Conservation (phyloP, 2,329 filamentous ascomycete species). For the Peltaster fructicola region DNA sequence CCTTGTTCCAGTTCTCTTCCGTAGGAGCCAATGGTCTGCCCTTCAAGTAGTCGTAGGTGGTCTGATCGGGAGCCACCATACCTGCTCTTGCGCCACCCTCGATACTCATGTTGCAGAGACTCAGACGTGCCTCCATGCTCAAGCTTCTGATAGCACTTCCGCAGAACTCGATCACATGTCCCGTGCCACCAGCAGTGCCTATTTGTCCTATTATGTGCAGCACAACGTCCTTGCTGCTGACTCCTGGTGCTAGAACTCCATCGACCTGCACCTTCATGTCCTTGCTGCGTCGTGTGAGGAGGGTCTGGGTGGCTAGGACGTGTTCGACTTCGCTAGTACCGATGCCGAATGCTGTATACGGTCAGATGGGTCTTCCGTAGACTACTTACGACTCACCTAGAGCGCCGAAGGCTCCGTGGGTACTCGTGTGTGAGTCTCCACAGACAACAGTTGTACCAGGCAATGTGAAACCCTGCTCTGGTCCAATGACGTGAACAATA, state of each 20-base stretch:
- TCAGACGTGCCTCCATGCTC: constrained; percentile 97
- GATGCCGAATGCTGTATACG: constrained; percentile 96
- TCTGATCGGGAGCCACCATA: constrained; percentile 91
- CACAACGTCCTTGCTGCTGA: constrained; percentile 90
- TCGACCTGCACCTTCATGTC: constrained; percentile 98
- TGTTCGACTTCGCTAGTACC: constrained; percentile 98
- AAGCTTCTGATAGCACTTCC: constrained; percentile 77
- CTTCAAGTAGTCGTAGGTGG: constrained; percentile 89
- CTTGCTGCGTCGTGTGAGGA: constrained; percentile 89
- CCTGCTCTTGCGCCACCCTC: constrained; percentile 89
- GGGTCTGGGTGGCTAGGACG: constrained; percentile 86
- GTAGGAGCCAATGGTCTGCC: constrained; percentile 76
- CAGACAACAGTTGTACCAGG: constrained; percentile 94
- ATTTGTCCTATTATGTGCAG: constrained; percentile 86
- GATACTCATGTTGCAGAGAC: constrained; percentile 98
- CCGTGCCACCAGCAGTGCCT: constrained; percentile 86
- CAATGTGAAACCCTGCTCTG: constrained; percentile 95
- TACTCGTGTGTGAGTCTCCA: constrained; percentile 95
- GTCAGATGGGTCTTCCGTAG: too few species aligned
- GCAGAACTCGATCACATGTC: constrained; percentile 92
- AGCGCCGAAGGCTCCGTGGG: constrained; percentile 88
- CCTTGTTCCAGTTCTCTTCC: constrained; percentile 77
- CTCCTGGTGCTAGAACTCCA: constrained; percentile 72
- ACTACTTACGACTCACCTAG: too few species aligned
- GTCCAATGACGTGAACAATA: constrained; percentile 95